A percentile compares a stretch with the other conserved stretches of the same genome.
Evolutionary conservation across 441 rosid genomes (phyloP).

Genomic region (Erodium texanum): DNA sequence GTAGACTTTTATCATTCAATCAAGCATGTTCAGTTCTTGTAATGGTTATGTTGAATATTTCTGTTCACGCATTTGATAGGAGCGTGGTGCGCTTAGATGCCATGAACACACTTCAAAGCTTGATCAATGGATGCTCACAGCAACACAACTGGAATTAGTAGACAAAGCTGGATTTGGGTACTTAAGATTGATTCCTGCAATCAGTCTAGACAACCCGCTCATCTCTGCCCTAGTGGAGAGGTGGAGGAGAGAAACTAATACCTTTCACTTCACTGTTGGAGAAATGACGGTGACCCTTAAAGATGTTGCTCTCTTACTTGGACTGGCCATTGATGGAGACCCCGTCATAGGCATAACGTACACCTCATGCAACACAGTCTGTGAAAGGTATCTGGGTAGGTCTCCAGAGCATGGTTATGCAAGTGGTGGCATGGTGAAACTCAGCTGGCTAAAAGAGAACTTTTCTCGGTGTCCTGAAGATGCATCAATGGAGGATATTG

Average conservation of each 20-base stretch:
- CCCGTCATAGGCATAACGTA: constrained; percentile 85
- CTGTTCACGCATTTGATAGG: not conserved
- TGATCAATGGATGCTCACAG: constrained; percentile 79
- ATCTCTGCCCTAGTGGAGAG: constrained; percentile 91
- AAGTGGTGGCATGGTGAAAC: constrained; percentile 74
- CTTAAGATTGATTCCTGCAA: constrained; percentile 84
- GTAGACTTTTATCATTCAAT: not conserved
- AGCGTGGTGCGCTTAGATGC: constrained; percentile 83
- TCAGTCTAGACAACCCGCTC: constrained; percentile 87
- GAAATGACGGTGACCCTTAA: constrained; percentile 92
- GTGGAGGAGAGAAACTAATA: constrained; percentile 96
- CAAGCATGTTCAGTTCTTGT: not conserved
- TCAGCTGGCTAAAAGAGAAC: constrained; percentile 93
- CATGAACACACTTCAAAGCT: constrained; percentile 95
- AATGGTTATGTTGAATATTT: not conserved
- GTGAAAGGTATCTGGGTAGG: constrained; percentile 62
- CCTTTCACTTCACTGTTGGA: constrained; percentile 78
- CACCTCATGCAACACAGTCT: constrained; percentile 46
- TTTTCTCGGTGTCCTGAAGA: constrained; percentile 66
- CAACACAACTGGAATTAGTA: constrained; percentile 70
- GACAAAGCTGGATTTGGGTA: constrained; percentile 87
- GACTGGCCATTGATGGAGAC: constrained; percentile 85
- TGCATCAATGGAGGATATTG: constrained; percentile 55
- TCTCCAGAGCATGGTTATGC: constrained; percentile 26
- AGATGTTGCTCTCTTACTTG: constrained; percentile 71